Conservation (phyloP, 2,329 filamentous ascomycete genomes). For the Neofusicoccum umdonicola region DNA sequence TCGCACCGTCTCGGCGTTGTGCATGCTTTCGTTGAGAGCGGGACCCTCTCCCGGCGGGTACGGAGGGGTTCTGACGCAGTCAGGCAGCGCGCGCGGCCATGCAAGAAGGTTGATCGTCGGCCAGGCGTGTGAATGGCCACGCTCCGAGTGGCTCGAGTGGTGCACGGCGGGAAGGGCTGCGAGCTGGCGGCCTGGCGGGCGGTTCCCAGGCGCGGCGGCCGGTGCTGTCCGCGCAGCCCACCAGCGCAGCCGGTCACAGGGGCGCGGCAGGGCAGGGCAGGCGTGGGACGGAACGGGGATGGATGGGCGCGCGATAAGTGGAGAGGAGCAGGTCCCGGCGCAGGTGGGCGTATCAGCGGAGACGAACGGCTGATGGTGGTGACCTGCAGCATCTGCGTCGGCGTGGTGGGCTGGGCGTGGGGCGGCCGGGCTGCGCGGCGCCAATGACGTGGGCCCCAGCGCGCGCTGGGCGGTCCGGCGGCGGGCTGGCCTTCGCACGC, state of each 20-base stretch:
- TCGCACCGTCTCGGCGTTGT: background rate
- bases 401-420: background rate
- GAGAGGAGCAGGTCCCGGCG: background rate
- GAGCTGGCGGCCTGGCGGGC: background rate
- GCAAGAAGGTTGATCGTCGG: background rate
- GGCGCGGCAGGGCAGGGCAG: too few species aligned
- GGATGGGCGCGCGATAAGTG: conserved; percentile 1
- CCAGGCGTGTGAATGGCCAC: background rate
- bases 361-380: background rate
- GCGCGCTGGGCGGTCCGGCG: background rate
- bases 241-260: background rate
- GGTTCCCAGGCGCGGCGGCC: background rate
- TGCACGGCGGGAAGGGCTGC: background rate
- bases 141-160: background rate
- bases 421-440: background rate
- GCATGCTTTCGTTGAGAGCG: background rate
- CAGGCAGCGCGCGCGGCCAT: too few species aligned
- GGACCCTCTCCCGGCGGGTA: background rate
- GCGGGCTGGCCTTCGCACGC: background rate
- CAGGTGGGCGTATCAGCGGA: background rate
- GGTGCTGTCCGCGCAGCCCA: background rate
- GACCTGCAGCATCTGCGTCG: conserved; percentile 1
- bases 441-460: background rate
- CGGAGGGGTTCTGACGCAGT: too few species aligned
- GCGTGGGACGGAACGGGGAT: background rate